phyloP scores from a whole-genome alignment of 306 rosid species.

The Cucurbita maxima region DNA sequence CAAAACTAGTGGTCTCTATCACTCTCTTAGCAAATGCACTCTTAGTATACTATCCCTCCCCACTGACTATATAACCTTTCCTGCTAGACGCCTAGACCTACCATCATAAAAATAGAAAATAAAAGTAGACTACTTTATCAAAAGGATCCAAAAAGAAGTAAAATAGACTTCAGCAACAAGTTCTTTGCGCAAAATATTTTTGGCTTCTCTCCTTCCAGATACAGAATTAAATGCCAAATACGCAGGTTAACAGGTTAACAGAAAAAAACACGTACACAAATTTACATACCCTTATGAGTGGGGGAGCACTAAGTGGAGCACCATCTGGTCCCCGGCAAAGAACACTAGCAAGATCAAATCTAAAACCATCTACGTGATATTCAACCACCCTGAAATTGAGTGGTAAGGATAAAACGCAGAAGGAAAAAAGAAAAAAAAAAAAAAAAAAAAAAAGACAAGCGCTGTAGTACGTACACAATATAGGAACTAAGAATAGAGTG shows the following conservation, averaged over 20 bases:
- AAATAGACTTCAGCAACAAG: not conserved
- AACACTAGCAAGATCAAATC: conserved; percentile 90
- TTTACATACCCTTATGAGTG: conserved; percentile 52
- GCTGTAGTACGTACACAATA: too few species aligned
- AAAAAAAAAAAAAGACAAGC: too few species aligned
- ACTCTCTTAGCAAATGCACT: not conserved
- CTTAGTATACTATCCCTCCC: not conserved
- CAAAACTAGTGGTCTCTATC: not conserved
- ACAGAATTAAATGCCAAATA: not conserved
- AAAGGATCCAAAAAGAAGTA: not conserved
- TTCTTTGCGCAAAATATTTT: not conserved
- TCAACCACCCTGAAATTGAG: conserved; percentile 60
- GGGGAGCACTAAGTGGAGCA: conserved; percentile 67
- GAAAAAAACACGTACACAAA: not conserved
- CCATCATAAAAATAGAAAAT: not conserved
- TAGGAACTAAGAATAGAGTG: not conserved
- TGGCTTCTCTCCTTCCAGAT: not conserved
- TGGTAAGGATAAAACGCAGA: not conserved
- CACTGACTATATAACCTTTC: not conserved
- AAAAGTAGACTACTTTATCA: not conserved
- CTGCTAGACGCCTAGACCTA: not conserved
- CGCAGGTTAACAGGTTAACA: not conserved
- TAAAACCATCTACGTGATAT: conserved; percentile 91
- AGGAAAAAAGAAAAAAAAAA: too few species aligned
- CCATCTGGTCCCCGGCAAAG: conserved; percentile 92